Base-by-base conservation (phyloP, 768 basidiomycete genomes). In the Mycena galericulata region DNA sequence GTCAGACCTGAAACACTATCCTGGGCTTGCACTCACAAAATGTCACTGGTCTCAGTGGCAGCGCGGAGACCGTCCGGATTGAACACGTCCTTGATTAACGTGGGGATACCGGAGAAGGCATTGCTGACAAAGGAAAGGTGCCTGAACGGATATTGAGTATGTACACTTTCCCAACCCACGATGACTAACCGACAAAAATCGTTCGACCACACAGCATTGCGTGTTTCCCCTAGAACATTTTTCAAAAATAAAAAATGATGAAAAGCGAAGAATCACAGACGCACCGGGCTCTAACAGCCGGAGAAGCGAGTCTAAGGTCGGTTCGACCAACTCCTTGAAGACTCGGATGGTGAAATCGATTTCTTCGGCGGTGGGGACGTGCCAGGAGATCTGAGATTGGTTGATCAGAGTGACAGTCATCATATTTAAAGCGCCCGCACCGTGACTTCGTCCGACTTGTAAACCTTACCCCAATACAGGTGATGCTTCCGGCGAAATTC, bases 381-480 rank as follows among this genome's bases (percentile, higher is more conserved):
- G 94, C 95, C 95, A 97, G 1, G 86, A 85, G 45, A 92, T 76
- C 91, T 92, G 14, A 12, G 12, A 58, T 65, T n/a, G 54, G 63
- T 41, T 40, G 4, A 36, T 45, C 27, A 10, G 1, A 45, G 8
- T n/a, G n/a, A n/a, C n/a, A n/a, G 24, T 24, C 17, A n/a, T 10
- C 47, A 24, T 11, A 8, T 18, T 34, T 9, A 32, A 45, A 26
- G 0, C 9, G n/a, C 7, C 73, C 82, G 72, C 73, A 94, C 92
- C 78, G 86, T 86, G 67, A 95, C 87, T 38, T 96, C 91, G 46
- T 89, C 85, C 15, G 89, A 83, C 24, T 82, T 82, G 78, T 93
- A 95, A 15, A 91, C 76, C 73, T 93, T 92, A 10, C 95, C 95
- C 95, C 95, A 96, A 72, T 88, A 84, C 22, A 82, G 83, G 77